These are phyloP conservation scores for Solanum verrucosum DNA, from an alignment of 257 asterid species.

Conservation along the genomic window DNA sequence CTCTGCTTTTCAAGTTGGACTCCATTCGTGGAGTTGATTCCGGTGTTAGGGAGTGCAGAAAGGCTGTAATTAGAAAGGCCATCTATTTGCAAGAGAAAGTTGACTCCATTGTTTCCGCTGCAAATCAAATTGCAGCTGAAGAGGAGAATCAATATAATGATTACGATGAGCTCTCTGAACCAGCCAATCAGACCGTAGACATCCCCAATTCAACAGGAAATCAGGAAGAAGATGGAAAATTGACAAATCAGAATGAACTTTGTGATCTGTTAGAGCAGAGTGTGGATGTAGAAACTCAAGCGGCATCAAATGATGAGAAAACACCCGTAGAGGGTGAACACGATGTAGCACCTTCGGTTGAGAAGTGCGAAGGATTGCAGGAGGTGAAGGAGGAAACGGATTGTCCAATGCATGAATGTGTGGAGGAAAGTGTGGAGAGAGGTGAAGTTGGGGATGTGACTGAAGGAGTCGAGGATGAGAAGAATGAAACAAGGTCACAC, in stretches of 20 bases:
- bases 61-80: slow-evolving; percentile 53
- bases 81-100: slow-evolving; percentile 61
- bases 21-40: slow-evolving; percentile 50
- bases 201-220: background rate
- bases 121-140: background rate
- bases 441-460: background rate
- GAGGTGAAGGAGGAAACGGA: background rate
- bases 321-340: background rate
- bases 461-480: background rate
- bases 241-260: background rate
- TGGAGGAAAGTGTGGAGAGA: background rate
- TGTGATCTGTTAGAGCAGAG: background rate
- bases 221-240: background rate
- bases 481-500: background rate
- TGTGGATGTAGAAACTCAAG: background rate
- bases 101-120: slow-evolving; percentile 27
- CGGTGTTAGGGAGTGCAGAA: slow-evolving; percentile 63
- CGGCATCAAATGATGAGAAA: background rate
- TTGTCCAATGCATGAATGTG: background rate
- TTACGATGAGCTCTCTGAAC: background rate
- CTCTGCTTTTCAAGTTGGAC: slow-evolving; percentile 57
- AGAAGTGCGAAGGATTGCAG: background rate
- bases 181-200: background rate
- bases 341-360: background rate
- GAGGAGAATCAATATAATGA: background rate